These are phyloP conservation scores for Phytopythium delawarense DNA, from an alignment of 352 stramenopile species.

Conservation along the genomic window DNA sequence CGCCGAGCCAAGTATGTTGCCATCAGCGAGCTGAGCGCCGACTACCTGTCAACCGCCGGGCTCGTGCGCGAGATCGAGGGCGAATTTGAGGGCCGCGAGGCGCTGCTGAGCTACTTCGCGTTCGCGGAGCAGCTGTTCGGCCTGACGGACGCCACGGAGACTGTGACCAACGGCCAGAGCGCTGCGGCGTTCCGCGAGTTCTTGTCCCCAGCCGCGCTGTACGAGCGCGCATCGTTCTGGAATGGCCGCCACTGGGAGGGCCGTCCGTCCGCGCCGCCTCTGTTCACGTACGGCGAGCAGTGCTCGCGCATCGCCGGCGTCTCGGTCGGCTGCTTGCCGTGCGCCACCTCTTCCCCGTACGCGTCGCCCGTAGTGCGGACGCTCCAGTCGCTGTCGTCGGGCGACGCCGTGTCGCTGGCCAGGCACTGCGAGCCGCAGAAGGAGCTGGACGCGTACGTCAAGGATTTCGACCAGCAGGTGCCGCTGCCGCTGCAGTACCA, in stretches of 20 bases:
- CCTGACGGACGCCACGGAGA: conserved; percentile 28
- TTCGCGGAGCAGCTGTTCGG: conserved; percentile 73
- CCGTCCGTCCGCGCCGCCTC: conserved; percentile 43
- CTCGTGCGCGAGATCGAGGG: conserved; percentile 70
- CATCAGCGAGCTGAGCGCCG: conserved; percentile 86
- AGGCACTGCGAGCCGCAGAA: conserved; percentile 57
- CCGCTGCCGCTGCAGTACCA: conserved; percentile 76
- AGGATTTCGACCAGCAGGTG: conserved; percentile 78
- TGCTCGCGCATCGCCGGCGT: conserved; percentile 50
- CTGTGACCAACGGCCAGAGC: conserved; percentile 19
- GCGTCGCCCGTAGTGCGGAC: conserved; percentile 28
- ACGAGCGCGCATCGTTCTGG: conserved; percentile 71
- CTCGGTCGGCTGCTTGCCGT: conserved; percentile 48
- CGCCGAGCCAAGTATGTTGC: conserved; percentile 93
- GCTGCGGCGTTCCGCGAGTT: conserved; percentile 52
- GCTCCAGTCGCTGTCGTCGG: conserved; percentile 32
- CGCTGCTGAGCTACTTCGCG: conserved; percentile 64
- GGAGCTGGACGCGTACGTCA: conserved; percentile 75
- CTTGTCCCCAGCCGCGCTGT: conserved; percentile 35
- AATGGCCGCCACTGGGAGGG: conserved; percentile 80
- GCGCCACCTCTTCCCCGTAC: conserved; percentile 55
- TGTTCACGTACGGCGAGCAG: conserved; percentile 72
- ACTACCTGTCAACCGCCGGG: conserved; percentile 85
- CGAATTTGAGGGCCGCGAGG: conserved; percentile 75
- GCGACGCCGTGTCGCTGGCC: not conserved